Conservation (phyloP, 176 grass and related monocot genomes). For the Cenchrus purpureus region DNA sequence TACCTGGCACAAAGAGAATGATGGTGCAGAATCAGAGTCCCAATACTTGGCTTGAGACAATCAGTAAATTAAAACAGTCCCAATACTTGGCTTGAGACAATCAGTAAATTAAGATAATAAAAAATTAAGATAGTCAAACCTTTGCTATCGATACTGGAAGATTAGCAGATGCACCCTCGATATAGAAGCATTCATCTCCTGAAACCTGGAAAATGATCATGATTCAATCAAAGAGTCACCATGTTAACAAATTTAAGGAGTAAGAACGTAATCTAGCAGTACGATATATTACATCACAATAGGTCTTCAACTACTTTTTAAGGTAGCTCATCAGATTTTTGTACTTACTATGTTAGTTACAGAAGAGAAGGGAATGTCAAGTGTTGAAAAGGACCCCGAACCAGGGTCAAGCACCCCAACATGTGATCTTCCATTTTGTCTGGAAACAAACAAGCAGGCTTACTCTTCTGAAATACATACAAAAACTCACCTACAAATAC, state of each 20-base stretch:
- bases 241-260: conserved; percentile 33
- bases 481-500: neutral
- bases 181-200: conserved; percentile 63
- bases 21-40: neutral
- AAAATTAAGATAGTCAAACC: conserved; percentile 39
- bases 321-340: conserved; percentile 4
- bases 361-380: conserved; percentile 77
- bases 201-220: conserved; percentile 52
- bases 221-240: conserved; percentile 1
- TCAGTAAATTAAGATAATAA: neutral
- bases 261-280: neutral
- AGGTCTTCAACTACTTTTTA: neutral
- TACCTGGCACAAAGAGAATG: conserved; percentile 59
- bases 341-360: conserved; percentile 76
- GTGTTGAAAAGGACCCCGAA: conserved; percentile 60
- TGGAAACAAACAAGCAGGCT: conserved; percentile 37
- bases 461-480: conserved; percentile 30
- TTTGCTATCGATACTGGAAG: conserved; percentile 82
- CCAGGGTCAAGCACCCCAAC: conserved; percentile 68
- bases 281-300: neutral
- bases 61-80: too few relatives aligned
- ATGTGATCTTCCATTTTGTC: conserved; percentile 78
- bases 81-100: conserved; percentile 12
- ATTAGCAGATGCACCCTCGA: conserved; percentile 83
- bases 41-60: neutral